Evolutionary conservation across 148 eudicot genomes (phyloP).

Genomic region (Persicaria tinctoria): DNA sequence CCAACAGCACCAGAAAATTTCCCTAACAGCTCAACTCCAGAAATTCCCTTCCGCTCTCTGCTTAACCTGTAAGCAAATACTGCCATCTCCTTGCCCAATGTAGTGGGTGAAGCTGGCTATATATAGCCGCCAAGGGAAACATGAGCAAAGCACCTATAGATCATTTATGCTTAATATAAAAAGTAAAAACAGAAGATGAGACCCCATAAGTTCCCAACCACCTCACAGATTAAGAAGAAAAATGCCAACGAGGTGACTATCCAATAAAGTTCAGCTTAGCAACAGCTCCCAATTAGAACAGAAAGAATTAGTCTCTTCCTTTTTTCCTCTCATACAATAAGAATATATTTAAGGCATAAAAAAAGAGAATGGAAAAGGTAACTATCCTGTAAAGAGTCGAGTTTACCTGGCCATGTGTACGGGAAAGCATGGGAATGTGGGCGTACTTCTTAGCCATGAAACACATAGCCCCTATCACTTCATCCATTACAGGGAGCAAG

Average conservation of each 20-base stretch:
- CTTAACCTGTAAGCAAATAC: slow-evolving; percentile 69
- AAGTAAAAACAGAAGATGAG: neutral
- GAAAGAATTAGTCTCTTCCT: neutral
- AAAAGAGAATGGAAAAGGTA: neutral
- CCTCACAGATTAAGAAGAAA: neutral
- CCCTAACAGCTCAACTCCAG: slow-evolving; percentile 63
- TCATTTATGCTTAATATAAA: neutral
- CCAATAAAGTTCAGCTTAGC: too few relatives aligned
- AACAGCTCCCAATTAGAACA: too few relatives aligned
- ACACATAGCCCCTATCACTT: slow-evolving; percentile 47
- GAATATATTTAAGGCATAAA: neutral
- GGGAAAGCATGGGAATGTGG: slow-evolving; percentile 78
- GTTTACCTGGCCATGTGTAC: slow-evolving; percentile 95
- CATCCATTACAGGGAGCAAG: slow-evolving; percentile 61
- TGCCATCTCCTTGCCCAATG: slow-evolving; percentile 89
- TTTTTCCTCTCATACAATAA: neutral
- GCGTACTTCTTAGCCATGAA: slow-evolving; percentile 61
- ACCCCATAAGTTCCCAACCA: slow-evolving; percentile 10
- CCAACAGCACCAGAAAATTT: slow-evolving; percentile 94
- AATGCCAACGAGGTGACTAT: too few relatives aligned
- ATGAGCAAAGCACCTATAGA: neutral
- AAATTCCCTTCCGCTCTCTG: slow-evolving; percentile 49
- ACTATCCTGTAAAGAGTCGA: neutral
- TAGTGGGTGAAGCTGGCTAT: slow-evolving; percentile 96
- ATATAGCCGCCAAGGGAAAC: slow-evolving; percentile 9